Conservation (phyloP, 2,329 filamentous ascomycete genomes). For the Colletotrichum sp. region DNA sequence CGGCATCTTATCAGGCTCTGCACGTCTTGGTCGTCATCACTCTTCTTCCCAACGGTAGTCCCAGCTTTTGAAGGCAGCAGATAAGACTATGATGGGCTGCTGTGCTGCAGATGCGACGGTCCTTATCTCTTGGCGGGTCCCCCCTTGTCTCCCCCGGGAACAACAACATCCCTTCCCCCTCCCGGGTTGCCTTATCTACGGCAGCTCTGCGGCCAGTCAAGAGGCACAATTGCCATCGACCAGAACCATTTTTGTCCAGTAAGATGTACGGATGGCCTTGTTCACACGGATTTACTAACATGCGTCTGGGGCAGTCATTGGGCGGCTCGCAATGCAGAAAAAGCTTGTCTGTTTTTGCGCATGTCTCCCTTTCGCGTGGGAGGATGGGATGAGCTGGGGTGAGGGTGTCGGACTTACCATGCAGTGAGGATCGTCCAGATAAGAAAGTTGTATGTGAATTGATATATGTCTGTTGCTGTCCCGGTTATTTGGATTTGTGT, state of each 20-base stretch:
- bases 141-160: not conserved
- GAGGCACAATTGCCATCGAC: not conserved
- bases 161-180: not conserved
- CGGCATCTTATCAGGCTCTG: conserved; percentile 2
- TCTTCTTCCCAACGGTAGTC: not conserved
- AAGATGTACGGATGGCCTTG: not conserved
- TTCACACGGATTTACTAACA: conserved; percentile 6
- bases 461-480: not conserved
- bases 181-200: conserved; percentile 1
- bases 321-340: not conserved
- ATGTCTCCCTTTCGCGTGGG: not conserved
- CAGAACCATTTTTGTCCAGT: not conserved
- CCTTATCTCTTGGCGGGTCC: conserved; percentile 20
- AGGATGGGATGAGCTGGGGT: not conserved
- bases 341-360: conserved; percentile 7
- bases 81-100: not conserved
- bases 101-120: not conserved
- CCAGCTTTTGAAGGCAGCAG: not conserved
- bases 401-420: not conserved
- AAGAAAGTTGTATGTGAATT: not conserved
- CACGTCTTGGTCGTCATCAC: not conserved
- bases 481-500: not conserved
- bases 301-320: not conserved
- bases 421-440: not conserved
- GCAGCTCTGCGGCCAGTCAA: not conserved